Percentiles rank a stretch among this genome's conserved stretches.
Evolutionary conservation across 805 yeast species (phyloP).

Genomic region (Metschnikowia cerradonensis): DNA sequence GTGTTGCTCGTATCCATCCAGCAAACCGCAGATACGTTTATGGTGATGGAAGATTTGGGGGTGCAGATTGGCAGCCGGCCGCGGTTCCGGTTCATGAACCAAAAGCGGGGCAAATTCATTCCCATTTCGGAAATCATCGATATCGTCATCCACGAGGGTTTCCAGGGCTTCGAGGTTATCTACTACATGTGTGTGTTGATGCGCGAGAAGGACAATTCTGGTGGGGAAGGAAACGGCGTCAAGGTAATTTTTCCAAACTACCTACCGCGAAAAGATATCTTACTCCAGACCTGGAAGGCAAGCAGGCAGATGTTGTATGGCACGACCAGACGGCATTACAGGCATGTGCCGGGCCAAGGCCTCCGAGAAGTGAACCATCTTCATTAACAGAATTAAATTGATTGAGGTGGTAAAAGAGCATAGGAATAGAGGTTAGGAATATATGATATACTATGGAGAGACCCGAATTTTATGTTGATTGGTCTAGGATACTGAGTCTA

Average conservation of each 20-base stretch:
- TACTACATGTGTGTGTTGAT: slow-evolving; percentile 61
- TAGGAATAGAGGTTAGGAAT: too few relatives aligned
- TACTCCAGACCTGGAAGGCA: slow-evolving; percentile 37
- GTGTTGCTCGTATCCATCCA: slow-evolving; percentile 24
- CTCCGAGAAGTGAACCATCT: slow-evolving; percentile 17
- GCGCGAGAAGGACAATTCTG: slow-evolving; percentile 21
- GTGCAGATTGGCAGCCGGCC: slow-evolving; percentile 36
- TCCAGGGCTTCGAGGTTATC: slow-evolving; percentile 58
- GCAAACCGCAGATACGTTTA: slow-evolving; percentile 39
- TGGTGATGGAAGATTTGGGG: slow-evolving; percentile 44
- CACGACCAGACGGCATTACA: slow-evolving; percentile 13
- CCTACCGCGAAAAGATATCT: slow-evolving; percentile 39
- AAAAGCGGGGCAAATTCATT: slow-evolving; percentile 42
- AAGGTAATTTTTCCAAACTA: slow-evolving; percentile 41
- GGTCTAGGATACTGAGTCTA: too few relatives aligned
- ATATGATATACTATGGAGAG: too few relatives aligned
- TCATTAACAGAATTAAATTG: slow-evolving; percentile 3
- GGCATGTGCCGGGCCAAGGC: slow-evolving; percentile 20
- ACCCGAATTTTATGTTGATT: too few relatives aligned
- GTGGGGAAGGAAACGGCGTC: slow-evolving; percentile 18
- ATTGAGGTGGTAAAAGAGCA: too few relatives aligned
- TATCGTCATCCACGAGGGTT: slow-evolving; percentile 72
- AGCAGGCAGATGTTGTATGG: slow-evolving; percentile 36
- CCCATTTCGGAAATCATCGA: slow-evolving; percentile 58
- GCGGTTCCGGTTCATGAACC: slow-evolving; percentile 11